Percentiles rank a stretch among this genome's conserved stretches.
Evolutionary conservation across 208 protist species (phyloP).

Genomic region (Acanthamoeba culbertsoni): DNA sequence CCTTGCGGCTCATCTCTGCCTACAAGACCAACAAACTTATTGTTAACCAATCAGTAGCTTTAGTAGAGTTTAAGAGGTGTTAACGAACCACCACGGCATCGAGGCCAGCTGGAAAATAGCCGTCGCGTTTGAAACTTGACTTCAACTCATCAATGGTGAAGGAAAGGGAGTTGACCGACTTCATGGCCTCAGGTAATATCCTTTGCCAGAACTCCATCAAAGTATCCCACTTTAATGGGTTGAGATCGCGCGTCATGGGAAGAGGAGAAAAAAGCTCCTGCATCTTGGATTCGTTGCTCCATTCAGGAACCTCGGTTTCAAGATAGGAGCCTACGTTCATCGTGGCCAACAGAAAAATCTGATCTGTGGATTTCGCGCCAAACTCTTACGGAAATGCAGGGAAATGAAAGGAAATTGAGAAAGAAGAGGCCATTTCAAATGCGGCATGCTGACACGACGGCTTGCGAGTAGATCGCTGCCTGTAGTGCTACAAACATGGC

Average conservation of each 20-base stretch:
- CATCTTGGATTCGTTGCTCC: constrained; percentile 3
- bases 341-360: no score
- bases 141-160: constrained; percentile 21
- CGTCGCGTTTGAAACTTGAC: background rate
- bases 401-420: no score
- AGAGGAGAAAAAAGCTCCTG: background rate
- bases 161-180: background rate
- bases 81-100: background rate
- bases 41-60: background rate
- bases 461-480: no score
- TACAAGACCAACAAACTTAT: background rate
- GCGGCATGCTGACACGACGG: no score
- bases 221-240: background rate
- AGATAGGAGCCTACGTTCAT: background rate
- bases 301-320: background rate
- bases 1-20: constrained; percentile 28
- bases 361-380: no score
- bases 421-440: no score
- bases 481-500: no score
- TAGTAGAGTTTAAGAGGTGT: no score
- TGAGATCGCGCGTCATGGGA: background rate
- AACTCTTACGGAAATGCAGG: no score
- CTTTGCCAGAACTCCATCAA: constrained; percentile 8
- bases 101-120: background rate
- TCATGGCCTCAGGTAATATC: background rate